A percentile compares a stretch with the other conserved stretches of the same genome.
phyloP scores from a whole-genome alignment of 2,329 filamentous ascomycete species.

The Arthrobotrys sphaeroides region DNA sequence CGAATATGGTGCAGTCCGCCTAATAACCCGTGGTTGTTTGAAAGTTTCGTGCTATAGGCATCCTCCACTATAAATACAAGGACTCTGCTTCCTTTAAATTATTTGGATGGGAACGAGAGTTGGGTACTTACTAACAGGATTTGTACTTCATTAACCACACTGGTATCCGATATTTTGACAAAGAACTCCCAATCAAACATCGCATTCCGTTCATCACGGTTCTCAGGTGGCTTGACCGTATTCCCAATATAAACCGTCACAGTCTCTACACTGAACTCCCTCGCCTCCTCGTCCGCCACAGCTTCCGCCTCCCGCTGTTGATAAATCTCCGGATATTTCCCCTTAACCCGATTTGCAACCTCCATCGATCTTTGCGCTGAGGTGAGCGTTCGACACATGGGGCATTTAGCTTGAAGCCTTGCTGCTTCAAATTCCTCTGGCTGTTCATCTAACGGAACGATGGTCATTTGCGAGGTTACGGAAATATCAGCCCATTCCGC shows the following conservation, averaged over 20 bases:
- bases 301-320: conserved; percentile 60
- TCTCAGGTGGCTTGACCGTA: conserved; percentile 59
- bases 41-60: conserved; percentile 63
- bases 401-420: conserved; percentile 62
- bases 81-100: background rate
- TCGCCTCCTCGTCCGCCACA: conserved; percentile 56
- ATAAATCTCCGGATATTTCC: conserved; percentile 61
- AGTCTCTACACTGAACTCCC: conserved; percentile 60
- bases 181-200: conserved; percentile 65
- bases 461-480: conserved; percentile 60
- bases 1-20: conserved; percentile 61
- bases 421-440: conserved; percentile 56
- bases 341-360: conserved; percentile 58
- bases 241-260: conserved; percentile 64
- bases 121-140: conserved; percentile 56
- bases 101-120: conserved; percentile 4
- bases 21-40: conserved; percentile 60
- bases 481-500: conserved; percentile 64
- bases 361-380: conserved; percentile 59
- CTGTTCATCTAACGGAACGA: conserved; percentile 61
- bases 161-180: conserved; percentile 62
- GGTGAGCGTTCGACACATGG: conserved; percentile 64
- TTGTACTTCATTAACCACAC: conserved; percentile 64
- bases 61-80: background rate
- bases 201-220: conserved; percentile 58